Conservation (phyloP, 345 rosid species). For the Populus simonii region DNA sequence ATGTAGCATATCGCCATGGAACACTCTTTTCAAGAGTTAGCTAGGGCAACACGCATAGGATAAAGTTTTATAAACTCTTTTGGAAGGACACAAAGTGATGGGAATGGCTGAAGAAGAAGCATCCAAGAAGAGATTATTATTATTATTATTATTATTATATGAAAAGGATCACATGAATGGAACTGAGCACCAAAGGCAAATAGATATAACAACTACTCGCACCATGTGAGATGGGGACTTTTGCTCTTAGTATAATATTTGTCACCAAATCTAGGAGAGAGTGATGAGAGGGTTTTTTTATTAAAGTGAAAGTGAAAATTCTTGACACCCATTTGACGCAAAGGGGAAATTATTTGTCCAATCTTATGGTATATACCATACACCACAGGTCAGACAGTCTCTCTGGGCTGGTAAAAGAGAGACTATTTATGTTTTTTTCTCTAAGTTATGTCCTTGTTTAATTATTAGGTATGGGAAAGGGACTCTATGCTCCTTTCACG, state of each 20-base stretch:
- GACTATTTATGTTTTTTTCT: too few species aligned
- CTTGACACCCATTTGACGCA: slow-evolving; percentile 21
- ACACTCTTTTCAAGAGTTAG: background rate
- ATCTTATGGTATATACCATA: too few species aligned
- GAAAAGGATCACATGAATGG: slow-evolving; percentile 13
- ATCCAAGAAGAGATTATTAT: slow-evolving; percentile 5
- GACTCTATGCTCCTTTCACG: background rate
- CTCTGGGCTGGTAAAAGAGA: too few species aligned
- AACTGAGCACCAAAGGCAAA: slow-evolving; percentile 24
- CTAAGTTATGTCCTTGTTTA: background rate
- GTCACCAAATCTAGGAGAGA: slow-evolving; percentile 14
- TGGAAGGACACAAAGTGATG: background rate
- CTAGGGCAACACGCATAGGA: slow-evolving; percentile 22
- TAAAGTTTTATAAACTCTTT: background rate
- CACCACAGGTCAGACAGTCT: background rate
- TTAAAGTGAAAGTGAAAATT: slow-evolving; percentile 11
- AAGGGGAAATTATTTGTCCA: background rate
- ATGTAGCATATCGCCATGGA: background rate
- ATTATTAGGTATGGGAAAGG: background rate
- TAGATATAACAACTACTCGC: slow-evolving; percentile 27
- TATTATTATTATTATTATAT: background rate
- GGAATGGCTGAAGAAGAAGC: slow-evolving; percentile 12
- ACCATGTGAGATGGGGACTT: slow-evolving; percentile 10
- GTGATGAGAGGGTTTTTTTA: slow-evolving; percentile 17
- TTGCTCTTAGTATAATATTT: background rate